A percentile compares a stretch with the other conserved stretches of the same genome.
phyloP scores from a whole-genome alignment of 139 green algal genomes.

The Tetradesmus lagerheimii region DNA sequence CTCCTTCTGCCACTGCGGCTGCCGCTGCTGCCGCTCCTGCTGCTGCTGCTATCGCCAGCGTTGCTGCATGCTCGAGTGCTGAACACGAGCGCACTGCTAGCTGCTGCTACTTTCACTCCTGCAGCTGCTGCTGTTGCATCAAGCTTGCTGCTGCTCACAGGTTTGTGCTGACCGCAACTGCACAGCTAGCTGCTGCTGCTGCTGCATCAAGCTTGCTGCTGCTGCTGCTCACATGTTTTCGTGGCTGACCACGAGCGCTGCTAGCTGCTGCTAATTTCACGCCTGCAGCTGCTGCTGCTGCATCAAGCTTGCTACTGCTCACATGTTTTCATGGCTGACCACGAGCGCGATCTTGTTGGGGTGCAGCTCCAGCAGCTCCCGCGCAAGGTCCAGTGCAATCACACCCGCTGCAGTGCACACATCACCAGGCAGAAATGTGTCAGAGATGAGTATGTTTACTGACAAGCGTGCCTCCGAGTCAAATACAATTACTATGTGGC shows the following conservation, averaged over 20 bases:
- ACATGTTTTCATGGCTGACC: conserved; percentile 97
- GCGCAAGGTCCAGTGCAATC: conserved; percentile 83
- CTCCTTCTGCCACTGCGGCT: not conserved
- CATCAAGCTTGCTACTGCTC: no score
- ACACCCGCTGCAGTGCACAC: conserved; percentile 88
- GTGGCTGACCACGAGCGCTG: not conserved
- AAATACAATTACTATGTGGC: no score
- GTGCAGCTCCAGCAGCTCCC: conserved; percentile 68
- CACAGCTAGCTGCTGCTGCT: conserved; percentile 41
- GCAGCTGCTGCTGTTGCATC: conserved; percentile 78
- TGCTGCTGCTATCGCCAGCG: not conserved
- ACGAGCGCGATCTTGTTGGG: conserved; percentile 84
- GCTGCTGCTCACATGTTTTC: conserved; percentile 32
- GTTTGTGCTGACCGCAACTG: conserved; percentile 96
- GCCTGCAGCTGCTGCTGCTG: not conserved
- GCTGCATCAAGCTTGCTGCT: conserved; percentile 62
- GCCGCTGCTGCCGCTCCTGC: not conserved
- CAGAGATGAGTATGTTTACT: conserved; percentile 70
- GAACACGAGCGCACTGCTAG: no score
- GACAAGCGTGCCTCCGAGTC: no score
- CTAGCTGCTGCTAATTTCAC: not conserved
- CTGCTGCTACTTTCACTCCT: not conserved
- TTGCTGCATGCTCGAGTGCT: no score
- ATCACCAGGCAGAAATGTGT: not conserved
- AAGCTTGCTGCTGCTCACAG: conserved; percentile 59